phyloP scores from a whole-genome alignment of 2,329 filamentous ascomycete species.

The Cytospora mali region DNA sequence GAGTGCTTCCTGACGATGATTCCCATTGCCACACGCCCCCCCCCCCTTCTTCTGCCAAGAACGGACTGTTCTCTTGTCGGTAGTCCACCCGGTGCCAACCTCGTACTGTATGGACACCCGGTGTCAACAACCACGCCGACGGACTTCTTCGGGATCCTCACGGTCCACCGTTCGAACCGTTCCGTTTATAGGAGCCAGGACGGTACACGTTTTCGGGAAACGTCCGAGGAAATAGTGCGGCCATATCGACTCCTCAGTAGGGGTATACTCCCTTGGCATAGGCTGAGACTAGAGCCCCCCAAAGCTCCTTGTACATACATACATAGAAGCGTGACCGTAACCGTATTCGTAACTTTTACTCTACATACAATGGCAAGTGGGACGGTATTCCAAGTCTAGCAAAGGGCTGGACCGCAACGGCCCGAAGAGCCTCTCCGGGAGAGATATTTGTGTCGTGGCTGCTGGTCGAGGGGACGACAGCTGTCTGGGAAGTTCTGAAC shows the following conservation, averaged over 20 bases:
- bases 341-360: too few species aligned
- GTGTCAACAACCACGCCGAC: slow-evolving; percentile 2
- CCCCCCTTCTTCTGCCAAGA: background rate
- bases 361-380: slow-evolving; percentile 11
- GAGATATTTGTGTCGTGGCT: background rate
- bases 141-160: background rate
- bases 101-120: slow-evolving; percentile 6
- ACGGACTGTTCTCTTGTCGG: slow-evolving; percentile 8
- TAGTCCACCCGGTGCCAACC: background rate
- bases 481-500: background rate
- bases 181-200: slow-evolving; percentile 7
- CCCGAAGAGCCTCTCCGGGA: background rate
- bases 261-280: slow-evolving; percentile 7
- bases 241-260: slow-evolving; percentile 1
- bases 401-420: slow-evolving; percentile 13
- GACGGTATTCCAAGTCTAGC: slow-evolving; percentile 2
- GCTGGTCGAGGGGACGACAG: background rate
- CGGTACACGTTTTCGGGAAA: slow-evolving; percentile 15
- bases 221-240: slow-evolving; percentile 12
- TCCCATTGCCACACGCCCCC: background rate
- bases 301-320: slow-evolving; percentile 11
- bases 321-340: too few species aligned
- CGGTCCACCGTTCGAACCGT: background rate
- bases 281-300: slow-evolving; percentile 18
- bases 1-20: background rate